Base-by-base conservation (phyloP, 805 yeast species). In the Saccharomyces jurei region DNA sequence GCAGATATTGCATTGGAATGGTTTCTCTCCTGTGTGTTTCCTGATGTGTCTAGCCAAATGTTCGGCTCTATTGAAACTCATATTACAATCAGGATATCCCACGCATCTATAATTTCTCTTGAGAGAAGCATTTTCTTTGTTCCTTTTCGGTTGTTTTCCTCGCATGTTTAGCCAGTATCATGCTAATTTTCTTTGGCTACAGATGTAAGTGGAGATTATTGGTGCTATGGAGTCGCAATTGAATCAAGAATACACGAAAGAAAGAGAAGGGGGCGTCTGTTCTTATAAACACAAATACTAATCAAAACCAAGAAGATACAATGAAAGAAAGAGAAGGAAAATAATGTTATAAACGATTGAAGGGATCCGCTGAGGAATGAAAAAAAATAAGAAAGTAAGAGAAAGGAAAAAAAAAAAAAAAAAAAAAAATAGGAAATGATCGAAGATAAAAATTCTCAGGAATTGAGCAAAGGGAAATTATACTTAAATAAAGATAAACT, bases 11-110 rank as follows among this genome's bases (percentile, higher is more conserved):
- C 97, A 90, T 52, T 87, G 82, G 68, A 89, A 90, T 2, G 97
- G 97, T 54, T 96, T 76, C 69, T 90, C 97, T 47, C 97, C 97
- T 0, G 97, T 91, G 68, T 90, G 97, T 63, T 90, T 91, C 55
- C 97, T 75, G 52, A 91, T 86, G 72, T 90, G 97, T 56, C 97
- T 77, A 1, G 96, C 96, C 61, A 90, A 77, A 71, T 91, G 97
- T 68, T 91, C 97, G 8, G 94, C 85, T 50, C 97, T 77, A 2
- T 96, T 87, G 70, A 90, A 90, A 6, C 91, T 80, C 96, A 91
- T 90, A 54, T 74, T 76, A 71, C 97, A 90, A 60, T 86, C 90
- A 22, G 89, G 89, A 66, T 80, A 91, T 2, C 96, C 96, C 0
- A 86, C 74, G 70, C 97, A 90, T 65, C 83, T 90, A 71, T 90